phyloP scores from a whole-genome alignment of 805 yeast genomes.

The Candida silvatica region DNA sequence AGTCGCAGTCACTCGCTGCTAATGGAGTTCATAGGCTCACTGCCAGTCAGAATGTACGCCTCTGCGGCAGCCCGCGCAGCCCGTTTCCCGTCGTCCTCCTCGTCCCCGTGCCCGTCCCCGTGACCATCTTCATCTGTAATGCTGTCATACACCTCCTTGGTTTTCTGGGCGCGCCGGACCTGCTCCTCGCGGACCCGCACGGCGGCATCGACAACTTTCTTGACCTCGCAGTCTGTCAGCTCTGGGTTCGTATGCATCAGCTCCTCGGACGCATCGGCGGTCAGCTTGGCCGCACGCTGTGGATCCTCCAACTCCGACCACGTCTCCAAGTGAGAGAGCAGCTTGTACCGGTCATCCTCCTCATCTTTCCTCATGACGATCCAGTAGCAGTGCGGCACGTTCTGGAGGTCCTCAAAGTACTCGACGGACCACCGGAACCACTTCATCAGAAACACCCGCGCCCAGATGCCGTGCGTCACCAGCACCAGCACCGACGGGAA shows the following conservation, averaged over 20 bases:
- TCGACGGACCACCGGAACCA: conserved; percentile 95
- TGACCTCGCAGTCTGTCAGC: conserved; percentile 16
- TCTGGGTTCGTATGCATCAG: conserved; percentile 15
- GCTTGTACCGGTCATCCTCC: conserved; percentile 39
- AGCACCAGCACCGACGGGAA: conserved; percentile 78
- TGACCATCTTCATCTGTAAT: too few relatives aligned
- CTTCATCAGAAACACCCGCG: conserved; percentile 85
- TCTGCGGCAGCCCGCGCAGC: too few relatives aligned
- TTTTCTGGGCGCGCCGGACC: conserved; percentile 6
- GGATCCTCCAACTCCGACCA: conserved; percentile 53
- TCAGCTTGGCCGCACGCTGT: conserved; percentile 15
- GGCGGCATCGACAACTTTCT: conserved; percentile 30
- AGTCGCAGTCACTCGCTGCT: too few relatives aligned
- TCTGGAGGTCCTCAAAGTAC: conserved; percentile 73
- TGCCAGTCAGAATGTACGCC: too few relatives aligned
- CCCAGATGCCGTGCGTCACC: conserved; percentile 93
- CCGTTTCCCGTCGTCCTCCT: too few relatives aligned
- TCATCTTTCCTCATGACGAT: conserved; percentile 63
- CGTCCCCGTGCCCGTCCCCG: too few relatives aligned
- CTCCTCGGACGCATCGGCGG: conserved; percentile 18
- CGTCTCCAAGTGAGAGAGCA: conserved; percentile 55
- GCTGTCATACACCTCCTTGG: neutral
- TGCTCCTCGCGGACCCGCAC: conserved; percentile 34
- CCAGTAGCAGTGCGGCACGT: conserved; percentile 79
- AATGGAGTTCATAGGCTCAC: too few relatives aligned